phyloP scores from a whole-genome alignment of 225 moss, liverwort and hornwort genomes.

The Sphagnum tenellum region DNA sequence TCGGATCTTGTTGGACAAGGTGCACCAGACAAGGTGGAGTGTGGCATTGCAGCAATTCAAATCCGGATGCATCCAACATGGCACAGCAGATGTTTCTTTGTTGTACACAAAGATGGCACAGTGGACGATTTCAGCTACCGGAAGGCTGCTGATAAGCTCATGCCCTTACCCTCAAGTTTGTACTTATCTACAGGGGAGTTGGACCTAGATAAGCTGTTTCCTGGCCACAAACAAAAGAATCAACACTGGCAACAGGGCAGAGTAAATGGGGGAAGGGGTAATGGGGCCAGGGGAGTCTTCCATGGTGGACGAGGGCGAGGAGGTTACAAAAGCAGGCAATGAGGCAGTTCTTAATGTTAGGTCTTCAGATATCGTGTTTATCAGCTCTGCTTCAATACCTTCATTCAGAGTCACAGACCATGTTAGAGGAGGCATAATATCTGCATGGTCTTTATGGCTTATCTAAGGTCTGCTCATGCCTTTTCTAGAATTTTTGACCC shows the following conservation, averaged over 20 bases:
- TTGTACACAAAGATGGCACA: conserved; percentile 63
- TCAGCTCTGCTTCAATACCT: no score
- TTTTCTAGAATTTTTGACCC: no score
- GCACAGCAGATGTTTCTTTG: conserved; percentile 78
- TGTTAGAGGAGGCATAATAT: no score
- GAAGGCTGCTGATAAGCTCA: conserved; percentile 78
- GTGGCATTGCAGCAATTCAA: conserved; percentile 68
- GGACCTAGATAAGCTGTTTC: conserved; percentile 64
- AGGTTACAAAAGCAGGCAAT: conserved; percentile 7
- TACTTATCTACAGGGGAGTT: conserved; percentile 65
- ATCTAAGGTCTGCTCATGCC: no score
- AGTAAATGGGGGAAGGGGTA: conserved; percentile 19
- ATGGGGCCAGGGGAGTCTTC: conserved; percentile 36
- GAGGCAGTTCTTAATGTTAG: no score
- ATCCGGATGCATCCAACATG: conserved; percentile 66
- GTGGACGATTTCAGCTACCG: conserved; percentile 89
- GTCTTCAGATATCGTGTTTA: no score
- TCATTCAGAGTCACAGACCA: no score
- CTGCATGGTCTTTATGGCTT: no score
- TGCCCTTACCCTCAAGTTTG: conserved; percentile 66
- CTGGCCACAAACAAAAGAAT: conserved; percentile 51
- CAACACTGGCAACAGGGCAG: conserved; percentile 32
- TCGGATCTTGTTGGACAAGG: conserved; percentile 61
- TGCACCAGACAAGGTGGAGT: conserved; percentile 66
- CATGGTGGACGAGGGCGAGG: conserved; percentile 49